These are phyloP conservation scores for Penicillium freii DNA, from an alignment of 2,329 filamentous ascomycete genomes.

Conservation along the genomic window DNA sequence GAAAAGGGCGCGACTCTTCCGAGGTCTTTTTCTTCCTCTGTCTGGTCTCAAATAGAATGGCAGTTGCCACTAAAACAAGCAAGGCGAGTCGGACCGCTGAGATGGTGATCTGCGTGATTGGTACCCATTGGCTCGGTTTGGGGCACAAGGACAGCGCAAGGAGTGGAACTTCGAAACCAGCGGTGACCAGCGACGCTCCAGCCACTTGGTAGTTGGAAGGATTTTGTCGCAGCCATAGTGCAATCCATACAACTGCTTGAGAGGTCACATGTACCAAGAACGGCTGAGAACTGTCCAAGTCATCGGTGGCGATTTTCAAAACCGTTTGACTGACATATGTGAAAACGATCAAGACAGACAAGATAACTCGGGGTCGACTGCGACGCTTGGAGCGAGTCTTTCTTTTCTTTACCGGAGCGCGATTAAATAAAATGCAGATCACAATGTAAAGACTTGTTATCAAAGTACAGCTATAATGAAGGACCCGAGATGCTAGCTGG, in stretches of 20 bases:
- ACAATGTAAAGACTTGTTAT: slow-evolving; percentile 3
- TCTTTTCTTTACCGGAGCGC: slow-evolving; percentile 3
- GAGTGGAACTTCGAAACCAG: slow-evolving; percentile 11
- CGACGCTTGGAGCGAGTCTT: background rate
- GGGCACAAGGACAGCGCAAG: slow-evolving; percentile 8
- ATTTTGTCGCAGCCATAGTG: slow-evolving; percentile 4
- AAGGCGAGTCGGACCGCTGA: background rate
- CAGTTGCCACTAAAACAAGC: background rate
- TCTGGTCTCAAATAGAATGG: slow-evolving; percentile 1
- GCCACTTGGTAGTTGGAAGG: slow-evolving; percentile 4
- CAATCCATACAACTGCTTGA: slow-evolving; percentile 4
- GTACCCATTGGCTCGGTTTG: slow-evolving; percentile 6
- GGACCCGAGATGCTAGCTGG: background rate
- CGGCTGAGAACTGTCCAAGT: slow-evolving; percentile 7
- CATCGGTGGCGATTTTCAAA: slow-evolving; percentile 4
- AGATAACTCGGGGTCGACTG: background rate
- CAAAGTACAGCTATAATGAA: slow-evolving; percentile 9
- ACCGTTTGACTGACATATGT: slow-evolving; percentile 6
- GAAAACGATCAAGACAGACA: slow-evolving; percentile 4
- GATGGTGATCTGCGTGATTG: slow-evolving; percentile 5
- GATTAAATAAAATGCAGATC: background rate
- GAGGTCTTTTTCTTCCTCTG: background rate
- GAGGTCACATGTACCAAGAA: slow-evolving; percentile 12
- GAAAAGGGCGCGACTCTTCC: slow-evolving; percentile 5
- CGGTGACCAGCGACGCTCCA: slow-evolving; percentile 6